These are phyloP conservation scores for Ceratocystis albifundus DNA, from an alignment of 2,329 filamentous ascomycete species.

Conservation along the genomic window DNA sequence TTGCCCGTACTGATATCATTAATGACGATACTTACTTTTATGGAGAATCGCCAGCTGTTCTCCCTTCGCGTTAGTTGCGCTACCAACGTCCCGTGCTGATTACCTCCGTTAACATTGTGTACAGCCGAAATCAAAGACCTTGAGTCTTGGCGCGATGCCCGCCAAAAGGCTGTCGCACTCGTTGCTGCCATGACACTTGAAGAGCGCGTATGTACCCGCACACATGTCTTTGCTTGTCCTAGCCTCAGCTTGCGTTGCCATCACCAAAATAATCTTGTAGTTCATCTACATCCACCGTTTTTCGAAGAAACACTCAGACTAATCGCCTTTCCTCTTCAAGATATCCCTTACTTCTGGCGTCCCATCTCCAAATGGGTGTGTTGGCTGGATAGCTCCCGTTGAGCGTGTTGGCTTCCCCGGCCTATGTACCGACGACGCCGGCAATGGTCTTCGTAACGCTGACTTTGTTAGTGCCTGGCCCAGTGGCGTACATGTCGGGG, in stretches of 20 bases:
- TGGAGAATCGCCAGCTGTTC: slow-evolving; percentile 40
- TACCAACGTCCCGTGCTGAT: background rate
- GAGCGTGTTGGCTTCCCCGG: slow-evolving; percentile 34
- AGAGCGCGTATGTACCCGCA: slow-evolving; percentile 47
- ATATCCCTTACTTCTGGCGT: slow-evolving; percentile 65
- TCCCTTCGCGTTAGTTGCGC: slow-evolving; percentile 39
- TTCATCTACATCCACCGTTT: no score
- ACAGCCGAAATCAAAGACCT: slow-evolving; percentile 45
- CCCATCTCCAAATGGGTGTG: slow-evolving; percentile 41
- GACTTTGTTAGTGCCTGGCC: slow-evolving; percentile 38
- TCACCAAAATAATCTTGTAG: background rate
- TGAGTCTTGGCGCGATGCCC: slow-evolving; percentile 57
- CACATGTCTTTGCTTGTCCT: background rate
- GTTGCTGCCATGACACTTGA: slow-evolving; percentile 61
- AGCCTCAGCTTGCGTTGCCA: background rate
- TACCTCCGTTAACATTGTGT: slow-evolving; percentile 11
- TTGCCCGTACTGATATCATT: background rate
- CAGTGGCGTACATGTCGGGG: slow-evolving; percentile 51
- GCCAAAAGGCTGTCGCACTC: slow-evolving; percentile 54
- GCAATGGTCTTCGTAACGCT: slow-evolving; percentile 35
- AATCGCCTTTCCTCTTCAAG: slow-evolving; percentile 25
- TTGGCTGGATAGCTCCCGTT: slow-evolving; percentile 35
- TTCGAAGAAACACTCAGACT: background rate
- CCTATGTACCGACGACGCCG: slow-evolving; percentile 37
- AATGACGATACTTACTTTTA: slow-evolving; percentile 36